Conservation (phyloP, 768 basidiomycete genomes). For the Serendipita sp. region DNA sequence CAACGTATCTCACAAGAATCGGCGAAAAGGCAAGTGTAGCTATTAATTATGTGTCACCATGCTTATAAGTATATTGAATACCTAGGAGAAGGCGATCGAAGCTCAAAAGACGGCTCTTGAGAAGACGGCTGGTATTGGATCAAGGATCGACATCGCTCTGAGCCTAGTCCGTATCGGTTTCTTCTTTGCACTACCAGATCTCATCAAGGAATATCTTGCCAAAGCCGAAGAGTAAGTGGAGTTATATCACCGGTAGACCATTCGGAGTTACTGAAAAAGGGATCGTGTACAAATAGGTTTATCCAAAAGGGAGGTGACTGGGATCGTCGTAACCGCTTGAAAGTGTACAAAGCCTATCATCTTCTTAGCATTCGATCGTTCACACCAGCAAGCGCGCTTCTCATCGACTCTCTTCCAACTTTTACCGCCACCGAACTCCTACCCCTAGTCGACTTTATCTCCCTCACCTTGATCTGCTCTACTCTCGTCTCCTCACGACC, state of each 20-base stretch:
- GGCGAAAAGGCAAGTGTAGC: constrained; percentile 48
- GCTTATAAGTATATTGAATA: neutral
- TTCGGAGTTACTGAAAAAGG: neutral
- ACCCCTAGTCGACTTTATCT: constrained; percentile 79
- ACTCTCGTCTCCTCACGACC: constrained; percentile 38
- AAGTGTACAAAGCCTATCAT: constrained; percentile 86
- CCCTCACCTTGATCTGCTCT: constrained; percentile 66
- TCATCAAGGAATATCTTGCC: constrained; percentile 55
- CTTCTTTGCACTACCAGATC: constrained; percentile 67
- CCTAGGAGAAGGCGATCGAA: constrained; percentile 60
- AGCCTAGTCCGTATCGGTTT: constrained; percentile 79
- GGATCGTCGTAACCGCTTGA: constrained; percentile 91
- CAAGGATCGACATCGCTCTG: constrained; percentile 83
- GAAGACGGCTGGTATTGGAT: constrained; percentile 86
- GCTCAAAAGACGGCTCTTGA: constrained; percentile 74
- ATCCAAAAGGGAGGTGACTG: constrained; percentile 96
- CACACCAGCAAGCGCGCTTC: constrained; percentile 65
- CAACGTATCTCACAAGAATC: constrained; percentile 74
- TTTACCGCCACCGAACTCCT: constrained; percentile 89
- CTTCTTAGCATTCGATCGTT: constrained; percentile 82
- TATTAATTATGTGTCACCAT: neutral
- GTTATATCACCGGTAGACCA: no score
- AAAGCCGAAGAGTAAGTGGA: constrained; percentile 63
- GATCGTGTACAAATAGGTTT: constrained; percentile 39
- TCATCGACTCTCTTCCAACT: constrained; percentile 83